Evolutionary conservation across 2,329 filamentous ascomycete genomes (phyloP), one percentile per base, ranked within the genome.

Genomic region (Xylariomycetidae sp.): DNA sequence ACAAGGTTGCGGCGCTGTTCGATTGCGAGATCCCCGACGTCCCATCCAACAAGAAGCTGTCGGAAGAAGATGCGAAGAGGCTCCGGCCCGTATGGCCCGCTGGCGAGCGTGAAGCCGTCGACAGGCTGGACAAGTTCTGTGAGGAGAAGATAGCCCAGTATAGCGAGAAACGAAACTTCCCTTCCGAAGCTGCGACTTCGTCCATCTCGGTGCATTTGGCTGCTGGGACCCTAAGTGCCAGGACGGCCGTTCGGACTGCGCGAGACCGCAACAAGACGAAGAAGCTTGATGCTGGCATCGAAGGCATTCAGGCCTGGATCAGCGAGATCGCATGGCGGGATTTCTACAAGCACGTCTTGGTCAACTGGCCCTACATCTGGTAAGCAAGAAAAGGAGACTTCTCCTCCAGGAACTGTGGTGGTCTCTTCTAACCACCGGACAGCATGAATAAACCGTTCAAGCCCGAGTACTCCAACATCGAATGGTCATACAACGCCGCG

Each of bases 301-400:
- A 74, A 12, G 85, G 84, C 0, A 80, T 85, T 36, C 66, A 72
- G 31, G 67, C 69, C 0, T 93, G 85, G 85, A 86, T 92, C 43
- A 79, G 79, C 33, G 86, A 93, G 57, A 70, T 93, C 4, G 86
- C 85, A 0, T 92, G 86, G 86, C 69, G 86, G 10, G 86, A 93
- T 50, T 93, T 93, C 51, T 93, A 93, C 62, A 86, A 81, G 50
- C 85, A 92, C 54, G 84, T 95, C 3, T 62, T 95, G 5, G 84
- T 80, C 1, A 66, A 89, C 39, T 94, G 86, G 85, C 89, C 89
- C 0, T 89, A 88, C 48, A 68, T 88, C 6, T 86, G 80, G 78
- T 79, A 59, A 52, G 70, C 57, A 17, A 13, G 9, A 5, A 27
- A 35, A 19, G 13, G 15, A 30, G 26, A 10, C 24, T 20, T 31